Percentiles rank a stretch among this genome's conserved stretches.
phyloP scores from a whole-genome alignment of 2,329 filamentous ascomycete species.

The Falciphora oryzae region DNA sequence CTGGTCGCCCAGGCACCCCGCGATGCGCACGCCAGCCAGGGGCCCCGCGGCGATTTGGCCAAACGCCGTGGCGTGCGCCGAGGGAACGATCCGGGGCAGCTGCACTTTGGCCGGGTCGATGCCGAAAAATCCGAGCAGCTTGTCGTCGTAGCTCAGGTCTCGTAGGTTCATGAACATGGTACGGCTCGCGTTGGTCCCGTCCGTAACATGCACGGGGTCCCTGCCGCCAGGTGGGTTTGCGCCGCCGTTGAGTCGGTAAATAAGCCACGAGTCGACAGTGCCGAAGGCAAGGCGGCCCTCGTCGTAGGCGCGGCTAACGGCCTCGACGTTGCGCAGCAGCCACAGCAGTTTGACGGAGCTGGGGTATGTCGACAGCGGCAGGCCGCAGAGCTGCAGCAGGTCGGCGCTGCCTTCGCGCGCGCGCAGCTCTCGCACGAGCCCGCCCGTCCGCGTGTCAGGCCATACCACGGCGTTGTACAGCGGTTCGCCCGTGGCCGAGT shows the following conservation, averaged over 20 bases:
- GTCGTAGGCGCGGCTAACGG: conserved; percentile 69
- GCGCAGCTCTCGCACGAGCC: conserved; percentile 72
- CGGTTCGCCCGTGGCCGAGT: conserved; percentile 71
- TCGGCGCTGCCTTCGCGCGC: conserved; percentile 59
- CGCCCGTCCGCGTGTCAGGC: conserved; percentile 75
- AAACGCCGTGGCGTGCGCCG: conserved; percentile 68
- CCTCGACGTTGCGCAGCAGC: conserved; percentile 67
- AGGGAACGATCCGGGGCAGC: conserved; percentile 78
- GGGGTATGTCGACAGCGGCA: conserved; percentile 83
- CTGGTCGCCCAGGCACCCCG: conserved; percentile 83
- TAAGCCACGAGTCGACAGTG: conserved; percentile 82
- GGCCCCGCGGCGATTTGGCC: conserved; percentile 60
- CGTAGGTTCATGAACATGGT: conserved; percentile 94
- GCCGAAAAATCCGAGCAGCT: conserved; percentile 71
- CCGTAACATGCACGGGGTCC: conserved; percentile 68
- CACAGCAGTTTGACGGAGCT: conserved; percentile 81
- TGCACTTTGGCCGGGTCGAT: conserved; percentile 62
- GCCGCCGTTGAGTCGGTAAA: conserved; percentile 78
- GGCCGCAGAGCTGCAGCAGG: conserved; percentile 65
- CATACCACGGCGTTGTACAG: conserved; percentile 83
- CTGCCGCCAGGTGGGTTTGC: conserved; percentile 39
- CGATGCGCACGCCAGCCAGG: conserved; percentile 65
- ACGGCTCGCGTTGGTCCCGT: conserved; percentile 80
- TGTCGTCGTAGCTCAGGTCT: conserved; percentile 73
- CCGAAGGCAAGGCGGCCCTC: conserved; percentile 73